Evolutionary conservation across 2,329 filamentous ascomycete genomes (phyloP), one percentile per base, ranked within the genome.

Genomic region (Madurella mycetomatis): DNA sequence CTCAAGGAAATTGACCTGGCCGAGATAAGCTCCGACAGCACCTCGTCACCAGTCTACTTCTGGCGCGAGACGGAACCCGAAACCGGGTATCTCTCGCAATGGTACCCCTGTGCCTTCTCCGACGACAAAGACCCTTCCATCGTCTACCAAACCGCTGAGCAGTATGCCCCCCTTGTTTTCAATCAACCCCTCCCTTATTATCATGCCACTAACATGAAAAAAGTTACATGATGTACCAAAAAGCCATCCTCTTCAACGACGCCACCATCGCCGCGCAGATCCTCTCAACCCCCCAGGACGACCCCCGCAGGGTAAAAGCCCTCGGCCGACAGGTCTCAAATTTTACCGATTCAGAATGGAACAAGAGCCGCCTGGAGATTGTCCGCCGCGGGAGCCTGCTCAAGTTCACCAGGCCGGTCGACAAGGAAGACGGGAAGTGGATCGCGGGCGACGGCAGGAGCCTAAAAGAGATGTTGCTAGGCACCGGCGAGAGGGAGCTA

Each of bases 61-160:
- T 80, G 74, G 74, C 68, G 71, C 25, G 74, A 76, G 44, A 72
- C 71, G 13, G 73, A 81, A 53, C 60, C 69, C 1, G 64, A 69
- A 2, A 70, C 76, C 32, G 82, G 81, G 41, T 84, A 76, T 68
- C 73, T 87, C n/a, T 82, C 78, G 0, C 83, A 87, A 68, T 87
- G 83, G 83, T 83, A 81, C 63, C 62, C 69, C 48, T 75, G 70
- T 16, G 68, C 73, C 2, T 86, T 84, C 62, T 69, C 53, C 39
- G 71, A 73, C 49, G 70, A 71, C 4, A 53, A 65, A 2, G 66
- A 60, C 25, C 45, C 55, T 7, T 50, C 49, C 5, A 68, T 69
- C 39, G 66, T 72, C 12, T 82, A 77, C 62, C 66, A 67, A n/a
- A 79, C 77, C 2, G 76, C 78, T 1, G 79, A 82, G 60, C 78